Evolutionary conservation across 371 early-diverging fungal species (phyloP), one percentile per base, ranked within the genome.

Genomic region (Mucor mucedo): DNA sequence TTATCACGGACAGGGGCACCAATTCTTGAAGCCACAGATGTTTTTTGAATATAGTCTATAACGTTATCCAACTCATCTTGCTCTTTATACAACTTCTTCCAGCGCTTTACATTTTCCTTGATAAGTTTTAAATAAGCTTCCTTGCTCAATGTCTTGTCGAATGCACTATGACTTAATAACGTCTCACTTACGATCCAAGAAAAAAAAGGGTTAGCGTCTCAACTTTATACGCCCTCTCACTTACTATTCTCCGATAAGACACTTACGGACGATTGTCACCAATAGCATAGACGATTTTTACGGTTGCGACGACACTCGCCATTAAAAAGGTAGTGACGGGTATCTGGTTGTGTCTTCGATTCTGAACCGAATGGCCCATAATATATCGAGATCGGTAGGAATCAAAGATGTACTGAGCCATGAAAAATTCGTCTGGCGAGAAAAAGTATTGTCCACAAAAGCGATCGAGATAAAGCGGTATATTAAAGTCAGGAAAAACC

Each of bases 371-470:
- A 1, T 6, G 33, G 14, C 29, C 32, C 28, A 35, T 40, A 45
- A 11, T 38, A 48, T 38, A 11, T 27, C 39, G 21, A 3, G n/a
- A n/a, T 14, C 54, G 9, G n/a, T 49, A 55, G 8, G 53, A 50
- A 38, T 67, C 44, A 48, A 44, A 65, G 4, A 72, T 28, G 41
- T 30, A 44, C 10, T 35, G 10, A 6, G 73, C 65, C 14, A 52
- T 50, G 53, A 61, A 68, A 54, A 66, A 71, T 2, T 60, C 68
- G 49, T 70, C 71, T 55, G 66, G 71, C 48, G 78, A 66, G 28
- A 74, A 52, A 45, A 55, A 68, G 5, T 68, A 72, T 32, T 74
- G 69, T 45, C 40, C 30, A 38, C 70, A 72, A 42, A 69, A 67
- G 1, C 74, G 63, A 41, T 65, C 55, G 8, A 77, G 27, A 21